Conservation (phyloP, 2,329 filamentous ascomycete species). For the Cadophora luteo-olivacea region DNA sequence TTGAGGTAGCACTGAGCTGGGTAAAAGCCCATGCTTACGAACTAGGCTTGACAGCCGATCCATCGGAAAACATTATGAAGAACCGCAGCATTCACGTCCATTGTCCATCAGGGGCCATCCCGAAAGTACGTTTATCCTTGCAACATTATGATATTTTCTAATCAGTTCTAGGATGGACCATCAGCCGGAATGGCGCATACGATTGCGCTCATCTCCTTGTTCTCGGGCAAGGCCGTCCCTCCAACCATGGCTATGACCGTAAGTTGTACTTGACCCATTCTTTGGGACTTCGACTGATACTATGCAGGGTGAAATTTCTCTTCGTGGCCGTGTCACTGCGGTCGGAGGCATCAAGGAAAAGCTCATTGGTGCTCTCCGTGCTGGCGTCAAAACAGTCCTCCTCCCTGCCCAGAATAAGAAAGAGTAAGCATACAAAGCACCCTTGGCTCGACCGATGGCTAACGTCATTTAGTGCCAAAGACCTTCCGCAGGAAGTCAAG, state of each 20-base stretch:
- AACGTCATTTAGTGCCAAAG: slow-evolving; percentile 62
- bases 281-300: slow-evolving; percentile 31
- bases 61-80: slow-evolving; percentile 93
- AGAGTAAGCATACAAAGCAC: slow-evolving; percentile 56
- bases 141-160: not conserved
- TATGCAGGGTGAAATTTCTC: slow-evolving; percentile 66
- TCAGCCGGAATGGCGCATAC: slow-evolving; percentile 93
- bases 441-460: slow-evolving; percentile 21
- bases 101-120: slow-evolving; percentile 92
- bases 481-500: slow-evolving; percentile 88
- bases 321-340: slow-evolving; percentile 88
- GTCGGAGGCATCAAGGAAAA: slow-evolving; percentile 99
- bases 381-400: slow-evolving; percentile 92
- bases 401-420: slow-evolving; percentile 89
- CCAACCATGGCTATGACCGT: slow-evolving; percentile 95
- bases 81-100: slow-evolving; percentile 93
- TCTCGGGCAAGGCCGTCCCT: slow-evolving; percentile 84
- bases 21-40: slow-evolving; percentile 96
- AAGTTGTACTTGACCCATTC: slow-evolving; percentile 44
- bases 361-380: slow-evolving; percentile 89
- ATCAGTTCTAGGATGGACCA: slow-evolving; percentile 70
- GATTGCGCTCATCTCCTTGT: slow-evolving; percentile 88
- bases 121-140: slow-evolving; percentile 76
- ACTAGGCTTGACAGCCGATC: slow-evolving; percentile 80
- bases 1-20: slow-evolving; percentile 96